Percentiles rank a stretch among this genome's conserved stretches.
Evolutionary conservation across 2,329 filamentous ascomycete genomes (phyloP).

Genomic region (Xenosphaeropsis pyriputrescens): DNA sequence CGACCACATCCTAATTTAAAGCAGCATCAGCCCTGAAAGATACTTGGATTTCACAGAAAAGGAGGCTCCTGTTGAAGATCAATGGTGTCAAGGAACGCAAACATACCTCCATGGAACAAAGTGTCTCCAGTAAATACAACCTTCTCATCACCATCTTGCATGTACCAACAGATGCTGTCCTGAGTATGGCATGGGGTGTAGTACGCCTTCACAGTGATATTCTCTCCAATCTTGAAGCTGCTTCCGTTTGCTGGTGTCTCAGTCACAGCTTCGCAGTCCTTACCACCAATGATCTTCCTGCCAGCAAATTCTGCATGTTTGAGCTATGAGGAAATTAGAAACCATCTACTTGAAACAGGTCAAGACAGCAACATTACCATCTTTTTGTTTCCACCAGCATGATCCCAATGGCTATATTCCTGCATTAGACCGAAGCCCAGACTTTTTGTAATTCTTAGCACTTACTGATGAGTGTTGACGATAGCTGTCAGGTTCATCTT

Average conservation of each 20-base stretch:
- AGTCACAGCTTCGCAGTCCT: slow-evolving; percentile 69
- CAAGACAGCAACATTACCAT: slow-evolving; percentile 55
- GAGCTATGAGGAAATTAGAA: slow-evolving; percentile 6
- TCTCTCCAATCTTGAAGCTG: slow-evolving; percentile 61
- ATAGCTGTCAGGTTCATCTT: slow-evolving; percentile 77
- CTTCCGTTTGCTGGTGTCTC: slow-evolving; percentile 62
- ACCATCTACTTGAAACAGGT: too few species aligned
- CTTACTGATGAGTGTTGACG: slow-evolving; percentile 94
- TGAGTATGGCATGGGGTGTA: slow-evolving; percentile 97
- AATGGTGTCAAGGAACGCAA: slow-evolving; percentile 1
- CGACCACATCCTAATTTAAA: slow-evolving; percentile 62
- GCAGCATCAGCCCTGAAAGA: not conserved
- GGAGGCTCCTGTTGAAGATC: too few species aligned
- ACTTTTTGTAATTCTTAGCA: slow-evolving; percentile 4
- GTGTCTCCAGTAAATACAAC: slow-evolving; percentile 95
- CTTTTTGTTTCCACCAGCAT: slow-evolving; percentile 80
- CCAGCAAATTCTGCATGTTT: slow-evolving; percentile 12
- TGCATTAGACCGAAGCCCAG: slow-evolving; percentile 1
- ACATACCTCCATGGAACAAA: slow-evolving; percentile 74
- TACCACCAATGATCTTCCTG: slow-evolving; percentile 70
- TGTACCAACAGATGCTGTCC: slow-evolving; percentile 92
- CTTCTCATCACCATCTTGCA: slow-evolving; percentile 64
- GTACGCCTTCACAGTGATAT: slow-evolving; percentile 71
- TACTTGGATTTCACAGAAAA: not conserved
- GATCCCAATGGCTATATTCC: slow-evolving; percentile 66